Conservation (phyloP, 441 rosid species). For the Macaranga tanarius region DNA sequence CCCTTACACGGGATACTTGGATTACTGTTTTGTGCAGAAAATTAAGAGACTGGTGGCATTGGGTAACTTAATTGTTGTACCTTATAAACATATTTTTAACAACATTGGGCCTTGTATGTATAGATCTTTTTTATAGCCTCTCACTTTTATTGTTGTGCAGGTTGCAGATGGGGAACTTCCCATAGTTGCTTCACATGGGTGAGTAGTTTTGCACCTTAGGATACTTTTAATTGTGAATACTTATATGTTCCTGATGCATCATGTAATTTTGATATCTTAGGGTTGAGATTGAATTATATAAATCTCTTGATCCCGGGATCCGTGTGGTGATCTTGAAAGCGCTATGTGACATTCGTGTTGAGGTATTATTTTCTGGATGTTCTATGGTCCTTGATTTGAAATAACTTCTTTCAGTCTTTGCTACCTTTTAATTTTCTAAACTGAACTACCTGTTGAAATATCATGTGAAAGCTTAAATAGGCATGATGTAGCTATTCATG, state of each 20-base stretch:
- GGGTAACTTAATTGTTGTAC: slow-evolving; percentile 60
- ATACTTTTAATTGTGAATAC: slow-evolving; percentile 18
- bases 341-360: slow-evolving; percentile 94
- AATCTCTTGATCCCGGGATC: slow-evolving; percentile 83
- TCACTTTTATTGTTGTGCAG: slow-evolving; percentile 42
- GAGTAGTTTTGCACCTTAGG: slow-evolving; percentile 40
- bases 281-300: slow-evolving; percentile 76
- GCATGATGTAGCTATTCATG: background rate
- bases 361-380: slow-evolving; percentile 48
- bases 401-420: slow-evolving; percentile 10
- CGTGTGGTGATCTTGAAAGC: slow-evolving; percentile 98
- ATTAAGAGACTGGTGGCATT: slow-evolving; percentile 98
- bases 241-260: slow-evolving; percentile 30
- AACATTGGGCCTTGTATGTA: slow-evolving; percentile 11
- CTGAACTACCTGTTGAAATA: background rate
- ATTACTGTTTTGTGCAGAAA: slow-evolving; percentile 95
- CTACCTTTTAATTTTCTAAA: background rate
- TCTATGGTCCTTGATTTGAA: slow-evolving; percentile 11
- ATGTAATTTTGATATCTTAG: slow-evolving; percentile 39
- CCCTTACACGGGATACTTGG: slow-evolving; percentile 98
- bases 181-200: slow-evolving; percentile 95
- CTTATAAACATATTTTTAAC: slow-evolving; percentile 30
- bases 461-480: background rate
- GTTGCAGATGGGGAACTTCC: slow-evolving; percentile 99
- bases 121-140: slow-evolving; percentile 5